Evolutionary conservation across 768 basidiomycete species (phyloP), one percentile per base, ranked within the genome.

Genomic region (Chalciporus chontae): DNA sequence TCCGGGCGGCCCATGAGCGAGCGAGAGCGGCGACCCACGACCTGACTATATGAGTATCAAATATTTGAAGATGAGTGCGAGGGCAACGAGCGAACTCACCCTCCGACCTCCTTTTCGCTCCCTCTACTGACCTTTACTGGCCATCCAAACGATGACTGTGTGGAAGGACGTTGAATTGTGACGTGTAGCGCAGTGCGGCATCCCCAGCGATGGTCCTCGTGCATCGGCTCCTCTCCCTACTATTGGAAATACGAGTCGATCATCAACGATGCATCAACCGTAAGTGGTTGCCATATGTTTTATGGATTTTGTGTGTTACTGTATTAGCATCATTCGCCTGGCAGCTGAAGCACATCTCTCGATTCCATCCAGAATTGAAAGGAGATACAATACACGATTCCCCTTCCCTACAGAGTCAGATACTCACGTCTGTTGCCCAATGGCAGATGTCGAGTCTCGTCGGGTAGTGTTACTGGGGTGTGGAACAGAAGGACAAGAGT

Each of bases 201-300:
- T 31, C 21, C 26, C 17, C 31, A 36, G 23, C 21, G 37, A 34
- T 19, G 39, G 21, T 40, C 43, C 10, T 18, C 23, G 9, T 54
- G 36, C 41, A 50, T 44, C 23, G 52, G 53, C 45, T 46, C 40
- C 41, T n/a, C n/a, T n/a, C 39, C 43, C 41, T 18, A 40, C 38
- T 43, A 57, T 66, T 58, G 52, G 51, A 58, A 66, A 58, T 54
- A 55, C 31, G 42, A 54, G 48, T 44, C 27, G 58, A 65, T 63
- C 60, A 38, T 29, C 23, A 40, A 15, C 34, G 15, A 29, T 29
- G 24, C 60, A 38, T 29, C 23, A 40, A 15, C 34, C 34, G 32
- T 29, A 29, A 43, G 40, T 40, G 17, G 40, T 50, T 40, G 48
- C 24, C 26, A 8, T 46, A 21, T 23, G 23, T 26, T 38, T 31